Base-by-base conservation (phyloP, 2,329 filamentous ascomycete genomes). In the Cercospora sp. region DNA sequence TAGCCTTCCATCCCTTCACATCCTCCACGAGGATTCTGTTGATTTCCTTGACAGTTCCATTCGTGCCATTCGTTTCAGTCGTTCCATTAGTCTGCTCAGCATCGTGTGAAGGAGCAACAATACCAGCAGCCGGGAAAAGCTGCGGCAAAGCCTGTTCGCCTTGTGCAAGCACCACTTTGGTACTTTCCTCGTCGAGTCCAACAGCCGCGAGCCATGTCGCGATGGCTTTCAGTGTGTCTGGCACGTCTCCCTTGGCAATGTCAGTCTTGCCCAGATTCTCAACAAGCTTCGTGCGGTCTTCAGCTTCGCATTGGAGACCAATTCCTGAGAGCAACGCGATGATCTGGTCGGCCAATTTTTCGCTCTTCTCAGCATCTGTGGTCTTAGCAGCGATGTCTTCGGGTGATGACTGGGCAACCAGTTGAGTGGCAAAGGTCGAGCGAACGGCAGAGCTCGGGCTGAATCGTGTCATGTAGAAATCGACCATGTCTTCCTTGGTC, bases 371-470 rank as follows among this genome's bases (percentile, higher is more conserved):
- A 1, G 59, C 60, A 45, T 75, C 72, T 61, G 77, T 60, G 2
- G 55, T 66, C 71, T 79, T 74, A 73, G 79, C 71, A 8, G 78
- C 77, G 30, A 79, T 69, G 9, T 78, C 71, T 45, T 77, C 77
- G 24, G 81, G 78, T 2, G 79, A 74, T 3, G 87, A 85, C 76
- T 94, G 91, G 0, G 94, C 94, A 65, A 90, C 86, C 26, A 98
- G 84, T 77, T 98, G 91, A 16, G 97, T 88, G 0, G 92, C 89
- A 6, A 96, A 81, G 77, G 97, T 97, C n/a, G 93, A 89, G 60
- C 95, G 88, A 0, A 82, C 83, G 0, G 85, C 80, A 3, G 94
- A 97, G 1, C 84, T 81, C 0, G 94, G 93, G 69, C 89, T 86
- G 73, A 99, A 91, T 80, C 89, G 91, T 28, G 87, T 85, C 34